A percentile compares a stretch with the other conserved stretches of the same genome.
phyloP scores from a whole-genome alignment of 495 filamentous ascomycete genomes.

The Aspergillus incahuasiensis region DNA sequence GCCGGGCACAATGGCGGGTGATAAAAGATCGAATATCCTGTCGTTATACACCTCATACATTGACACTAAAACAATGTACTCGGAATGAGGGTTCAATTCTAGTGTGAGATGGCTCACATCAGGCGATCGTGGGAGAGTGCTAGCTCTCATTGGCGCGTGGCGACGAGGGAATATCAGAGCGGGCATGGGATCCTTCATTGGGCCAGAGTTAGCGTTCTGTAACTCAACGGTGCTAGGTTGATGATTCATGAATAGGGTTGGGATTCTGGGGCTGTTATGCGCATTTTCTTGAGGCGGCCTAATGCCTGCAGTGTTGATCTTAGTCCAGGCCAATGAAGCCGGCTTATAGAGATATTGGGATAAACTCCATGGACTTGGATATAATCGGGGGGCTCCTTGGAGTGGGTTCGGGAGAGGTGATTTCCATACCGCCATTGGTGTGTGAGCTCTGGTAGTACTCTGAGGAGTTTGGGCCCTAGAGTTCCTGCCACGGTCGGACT shows the following conservation, averaged over 20 bases:
- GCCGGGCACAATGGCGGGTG: slow-evolving; percentile 42
- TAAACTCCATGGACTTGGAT: slow-evolving; percentile 20
- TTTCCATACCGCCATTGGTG: slow-evolving; percentile 42
- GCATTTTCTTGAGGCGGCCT: neutral
- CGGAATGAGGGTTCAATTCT: slow-evolving; percentile 62
- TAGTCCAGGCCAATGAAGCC: neutral
- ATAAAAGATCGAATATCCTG: slow-evolving; percentile 89
- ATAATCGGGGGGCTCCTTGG: slow-evolving; percentile 21
- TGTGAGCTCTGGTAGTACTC: slow-evolving; percentile 50
- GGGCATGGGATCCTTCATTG: slow-evolving; percentile 47
- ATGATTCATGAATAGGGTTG: slow-evolving; percentile 18
- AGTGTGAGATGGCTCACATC: slow-evolving; percentile 67
- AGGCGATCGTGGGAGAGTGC: slow-evolving; percentile 63
- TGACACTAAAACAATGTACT: slow-evolving; percentile 85
- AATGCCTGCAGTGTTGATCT: neutral
- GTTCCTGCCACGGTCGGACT: slow-evolving; percentile 56
- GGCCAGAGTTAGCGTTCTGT: slow-evolving; percentile 34
- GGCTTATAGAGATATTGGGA: slow-evolving; percentile 1
- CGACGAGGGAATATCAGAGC: slow-evolving; percentile 52
- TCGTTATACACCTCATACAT: slow-evolving; percentile 99
- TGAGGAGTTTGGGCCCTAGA: slow-evolving; percentile 80
- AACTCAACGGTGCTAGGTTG: slow-evolving; percentile 16
- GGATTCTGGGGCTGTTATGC: slow-evolving; percentile 13
- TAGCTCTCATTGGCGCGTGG: slow-evolving; percentile 56
- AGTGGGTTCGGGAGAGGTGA: slow-evolving; percentile 24